phyloP scores from a whole-genome alignment of 2,329 filamentous ascomycete genomes.

The Lojkania enalia region DNA sequence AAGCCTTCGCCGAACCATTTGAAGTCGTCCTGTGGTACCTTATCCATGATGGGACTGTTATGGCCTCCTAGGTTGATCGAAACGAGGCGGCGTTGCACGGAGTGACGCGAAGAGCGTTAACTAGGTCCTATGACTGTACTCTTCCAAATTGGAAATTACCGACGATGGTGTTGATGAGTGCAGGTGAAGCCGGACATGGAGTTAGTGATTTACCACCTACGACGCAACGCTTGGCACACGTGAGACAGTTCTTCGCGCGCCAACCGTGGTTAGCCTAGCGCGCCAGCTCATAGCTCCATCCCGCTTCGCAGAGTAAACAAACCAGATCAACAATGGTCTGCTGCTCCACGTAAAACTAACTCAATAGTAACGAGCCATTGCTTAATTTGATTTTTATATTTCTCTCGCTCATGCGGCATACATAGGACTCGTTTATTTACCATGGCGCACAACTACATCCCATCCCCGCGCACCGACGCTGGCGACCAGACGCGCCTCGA shows the following conservation, averaged over 20 bases:
- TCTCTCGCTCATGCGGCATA: constrained; percentile 36
- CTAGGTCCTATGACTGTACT: no score
- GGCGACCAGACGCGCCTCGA: constrained; percentile 78
- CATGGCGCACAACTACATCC: constrained; percentile 61
- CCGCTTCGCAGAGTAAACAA: neutral
- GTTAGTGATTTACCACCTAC: no score
- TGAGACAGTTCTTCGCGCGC: constrained; percentile 10
- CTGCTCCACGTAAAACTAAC: neutral
- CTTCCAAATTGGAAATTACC: no score
- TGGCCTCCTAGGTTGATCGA: no score
- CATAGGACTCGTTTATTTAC: constrained; percentile 21
- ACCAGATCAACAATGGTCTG: neutral
- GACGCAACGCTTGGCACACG: constrained; percentile 11
- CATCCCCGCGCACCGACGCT: constrained; percentile 83
- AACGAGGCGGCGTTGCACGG: no score
- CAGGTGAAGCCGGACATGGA: no score
- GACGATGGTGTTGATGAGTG: no score
- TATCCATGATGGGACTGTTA: constrained; percentile 30
- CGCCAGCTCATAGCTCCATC: constrained; percentile 1
- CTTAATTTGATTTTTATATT: constrained; percentile 18
- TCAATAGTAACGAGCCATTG: neutral
- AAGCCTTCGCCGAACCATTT: constrained; percentile 70
- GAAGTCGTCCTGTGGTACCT: constrained; percentile 55
- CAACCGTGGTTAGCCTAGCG: constrained; percentile 19
- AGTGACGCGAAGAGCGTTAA: no score